A percentile compares a stretch with the other conserved stretches of the same genome.
phyloP scores from a whole-genome alignment of 192 early-diverging fungal genomes.

The Entomortierella lignicola region DNA sequence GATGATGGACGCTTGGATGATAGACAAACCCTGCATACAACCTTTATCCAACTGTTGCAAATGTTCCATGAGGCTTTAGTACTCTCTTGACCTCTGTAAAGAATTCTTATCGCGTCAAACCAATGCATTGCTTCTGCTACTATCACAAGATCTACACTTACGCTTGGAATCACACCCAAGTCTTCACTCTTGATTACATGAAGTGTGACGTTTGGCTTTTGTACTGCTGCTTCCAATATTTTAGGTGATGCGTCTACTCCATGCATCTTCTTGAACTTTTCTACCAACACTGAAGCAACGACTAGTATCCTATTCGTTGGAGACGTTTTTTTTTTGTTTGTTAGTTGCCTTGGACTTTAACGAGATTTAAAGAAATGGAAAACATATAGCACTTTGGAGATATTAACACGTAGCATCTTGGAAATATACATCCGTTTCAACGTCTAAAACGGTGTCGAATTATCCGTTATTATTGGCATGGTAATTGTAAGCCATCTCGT shows the following conservation, averaged over 20 bases:
- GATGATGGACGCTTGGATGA: slow-evolving; percentile 47
- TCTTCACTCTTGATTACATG: slow-evolving; percentile 54
- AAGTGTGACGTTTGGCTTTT: slow-evolving; percentile 57
- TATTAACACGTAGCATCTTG: too few species aligned
- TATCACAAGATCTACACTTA: slow-evolving; percentile 59
- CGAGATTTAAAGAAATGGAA: too few species aligned
- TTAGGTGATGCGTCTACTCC: slow-evolving; percentile 55
- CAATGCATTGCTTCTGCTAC: slow-evolving; percentile 65
- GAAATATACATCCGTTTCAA: slow-evolving; percentile 57
- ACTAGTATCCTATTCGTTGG: slow-evolving; percentile 72
- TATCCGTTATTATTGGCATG: slow-evolving; percentile 49
- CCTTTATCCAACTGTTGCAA: slow-evolving; percentile 65
- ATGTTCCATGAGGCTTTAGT: slow-evolving; percentile 68
- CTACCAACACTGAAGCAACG: slow-evolving; percentile 58
- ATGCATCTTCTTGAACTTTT: slow-evolving; percentile 62
- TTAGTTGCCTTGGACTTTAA: too few species aligned
- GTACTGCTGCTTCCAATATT: slow-evolving; percentile 54
- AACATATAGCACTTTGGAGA: too few species aligned
- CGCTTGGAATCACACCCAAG: slow-evolving; percentile 28
- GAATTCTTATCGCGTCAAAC: slow-evolving; percentile 66
- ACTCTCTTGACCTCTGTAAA: slow-evolving; percentile 68
- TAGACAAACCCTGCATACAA: slow-evolving; percentile 55
- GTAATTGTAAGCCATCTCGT: slow-evolving; percentile 57
- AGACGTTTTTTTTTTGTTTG: too few species aligned
- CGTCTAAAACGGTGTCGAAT: slow-evolving; percentile 61